Conservation (phyloP, 2,329 filamentous ascomycete species). For the Scytalidium sp. region DNA sequence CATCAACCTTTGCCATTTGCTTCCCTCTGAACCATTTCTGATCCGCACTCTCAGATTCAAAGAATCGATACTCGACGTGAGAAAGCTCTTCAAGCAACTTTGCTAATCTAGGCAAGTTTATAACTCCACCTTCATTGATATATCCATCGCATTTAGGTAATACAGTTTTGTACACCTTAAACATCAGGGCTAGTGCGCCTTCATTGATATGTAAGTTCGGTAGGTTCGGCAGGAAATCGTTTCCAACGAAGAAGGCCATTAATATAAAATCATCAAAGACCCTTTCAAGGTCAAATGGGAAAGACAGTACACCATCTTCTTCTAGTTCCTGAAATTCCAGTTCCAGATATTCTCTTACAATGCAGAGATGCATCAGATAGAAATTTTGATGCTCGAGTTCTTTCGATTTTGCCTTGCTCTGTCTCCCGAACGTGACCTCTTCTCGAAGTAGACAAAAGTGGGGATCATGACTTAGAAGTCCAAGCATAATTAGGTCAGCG, state of each 20-base stretch:
- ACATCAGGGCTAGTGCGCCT: slow-evolving; percentile 95
- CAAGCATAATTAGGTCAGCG: slow-evolving; percentile 97
- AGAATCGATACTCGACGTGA: slow-evolving; percentile 87
- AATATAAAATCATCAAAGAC: slow-evolving; percentile 99
- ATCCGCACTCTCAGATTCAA: slow-evolving; percentile 86
- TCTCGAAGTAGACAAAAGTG: slow-evolving; percentile 97
- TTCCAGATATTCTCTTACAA: slow-evolving; percentile 95
- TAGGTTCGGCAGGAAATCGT: slow-evolving; percentile 97
- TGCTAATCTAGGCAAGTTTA: slow-evolving; percentile 79
- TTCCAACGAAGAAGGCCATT: slow-evolving; percentile 99
- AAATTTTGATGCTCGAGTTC: slow-evolving; percentile 99
- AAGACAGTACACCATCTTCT: slow-evolving; percentile 65
- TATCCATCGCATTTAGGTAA: slow-evolving; percentile 87
- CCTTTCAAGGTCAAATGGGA: slow-evolving; percentile 88
- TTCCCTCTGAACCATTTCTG: slow-evolving; percentile 91
- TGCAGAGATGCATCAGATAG: slow-evolving; percentile 94
- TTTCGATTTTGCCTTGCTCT: slow-evolving; percentile 84
- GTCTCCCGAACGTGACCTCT: slow-evolving; percentile 94
- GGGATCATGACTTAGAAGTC: slow-evolving; percentile 92
- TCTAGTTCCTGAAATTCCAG: slow-evolving; percentile 94
- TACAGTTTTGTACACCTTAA: slow-evolving; percentile 89
- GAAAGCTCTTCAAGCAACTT: slow-evolving; percentile 79
- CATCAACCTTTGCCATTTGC: slow-evolving; percentile 66
- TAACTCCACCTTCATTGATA: slow-evolving; percentile 91
- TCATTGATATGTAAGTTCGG: slow-evolving; percentile 98